These are phyloP conservation scores for Gnomoniopsis sp. DNA, from an alignment of 2,329 filamentous ascomycete genomes.

Conservation along the genomic window DNA sequence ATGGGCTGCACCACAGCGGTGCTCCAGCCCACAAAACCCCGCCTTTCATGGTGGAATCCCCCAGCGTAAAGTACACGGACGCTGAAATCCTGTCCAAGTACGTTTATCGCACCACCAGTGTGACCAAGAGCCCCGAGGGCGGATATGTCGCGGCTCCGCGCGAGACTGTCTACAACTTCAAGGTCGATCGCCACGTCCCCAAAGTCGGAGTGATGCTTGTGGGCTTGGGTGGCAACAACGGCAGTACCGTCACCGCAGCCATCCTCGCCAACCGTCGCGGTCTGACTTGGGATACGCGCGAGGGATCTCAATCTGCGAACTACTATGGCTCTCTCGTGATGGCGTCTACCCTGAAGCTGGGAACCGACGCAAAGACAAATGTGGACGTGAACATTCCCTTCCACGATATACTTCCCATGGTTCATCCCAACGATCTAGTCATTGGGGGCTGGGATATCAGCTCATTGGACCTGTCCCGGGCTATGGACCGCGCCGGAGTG, in stretches of 20 bases:
- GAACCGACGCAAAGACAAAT: slow-evolving; percentile 76
- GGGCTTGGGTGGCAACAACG: slow-evolving; percentile 97
- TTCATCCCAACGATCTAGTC: slow-evolving; percentile 92
- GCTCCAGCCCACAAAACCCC: slow-evolving; percentile 41
- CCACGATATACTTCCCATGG: slow-evolving; percentile 91
- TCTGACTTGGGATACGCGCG: slow-evolving; percentile 89
- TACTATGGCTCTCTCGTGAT: slow-evolving; percentile 99
- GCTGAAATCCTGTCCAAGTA: slow-evolving; percentile 89
- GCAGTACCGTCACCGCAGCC: slow-evolving; percentile 92
- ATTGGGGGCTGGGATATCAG: slow-evolving; percentile 98
- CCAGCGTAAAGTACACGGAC: slow-evolving; percentile 89
- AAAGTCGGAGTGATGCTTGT: slow-evolving; percentile 97
- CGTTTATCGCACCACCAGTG: slow-evolving; percentile 89
- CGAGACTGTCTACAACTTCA: slow-evolving; percentile 94
- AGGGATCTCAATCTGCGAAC: slow-evolving; percentile 81
- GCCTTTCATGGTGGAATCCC: slow-evolving; percentile 84
- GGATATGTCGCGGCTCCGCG: slow-evolving; percentile 81
- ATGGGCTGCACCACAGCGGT: slow-evolving; percentile 21
- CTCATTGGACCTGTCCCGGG: slow-evolving; percentile 78
- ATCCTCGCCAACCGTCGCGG: slow-evolving; percentile 91
- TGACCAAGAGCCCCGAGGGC: slow-evolving; percentile 66
- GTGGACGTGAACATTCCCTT: slow-evolving; percentile 96
- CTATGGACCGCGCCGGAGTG: slow-evolving; percentile 95
- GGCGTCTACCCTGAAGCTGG: slow-evolving; percentile 95
- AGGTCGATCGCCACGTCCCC: slow-evolving; percentile 88